Evolutionary conservation across 768 basidiomycete species (phyloP).

Genomic region (Russula virescens): DNA sequence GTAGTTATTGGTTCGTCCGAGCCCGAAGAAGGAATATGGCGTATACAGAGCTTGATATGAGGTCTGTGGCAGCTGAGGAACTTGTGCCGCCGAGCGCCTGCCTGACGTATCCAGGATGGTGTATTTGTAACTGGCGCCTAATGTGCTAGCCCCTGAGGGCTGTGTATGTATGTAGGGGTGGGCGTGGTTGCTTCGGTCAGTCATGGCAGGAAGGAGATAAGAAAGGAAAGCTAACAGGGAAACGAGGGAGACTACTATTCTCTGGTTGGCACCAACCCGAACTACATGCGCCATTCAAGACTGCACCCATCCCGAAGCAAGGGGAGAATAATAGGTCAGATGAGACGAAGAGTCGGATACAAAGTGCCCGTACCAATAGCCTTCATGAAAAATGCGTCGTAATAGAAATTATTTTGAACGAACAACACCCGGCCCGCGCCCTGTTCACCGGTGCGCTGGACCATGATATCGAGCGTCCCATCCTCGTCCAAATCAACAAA

Average conservation of each 20-base stretch:
- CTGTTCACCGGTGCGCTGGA: constrained; percentile 73
- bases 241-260: constrained; percentile 50
- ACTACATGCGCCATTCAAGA: constrained; percentile 88
- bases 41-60: constrained; percentile 86
- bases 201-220: too few relatives aligned
- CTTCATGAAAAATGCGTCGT: constrained; percentile 98
- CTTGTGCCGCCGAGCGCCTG: constrained; percentile 84
- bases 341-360: neutral
- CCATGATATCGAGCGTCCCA: constrained; percentile 89
- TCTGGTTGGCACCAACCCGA: constrained; percentile 68
- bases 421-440: constrained; percentile 64
- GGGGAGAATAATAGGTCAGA: neutral
- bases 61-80: constrained; percentile 89
- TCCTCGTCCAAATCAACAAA: constrained; percentile 96
- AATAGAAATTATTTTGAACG: constrained; percentile 96
- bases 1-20: constrained; percentile 98
- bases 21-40: constrained; percentile 93
- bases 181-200: neutral
- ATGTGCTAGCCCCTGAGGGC: constrained; percentile 93
- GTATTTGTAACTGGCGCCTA: constrained; percentile 95
- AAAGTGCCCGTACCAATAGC: constrained; percentile 64
- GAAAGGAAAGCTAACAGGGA: constrained; percentile 52
- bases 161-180: constrained; percentile 33
- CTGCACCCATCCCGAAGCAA: constrained; percentile 36
- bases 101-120: constrained; percentile 92